Evolutionary conservation across 192 early-diverging fungal species (phyloP).

Genomic region (Gamsiella multidivaricata): DNA sequence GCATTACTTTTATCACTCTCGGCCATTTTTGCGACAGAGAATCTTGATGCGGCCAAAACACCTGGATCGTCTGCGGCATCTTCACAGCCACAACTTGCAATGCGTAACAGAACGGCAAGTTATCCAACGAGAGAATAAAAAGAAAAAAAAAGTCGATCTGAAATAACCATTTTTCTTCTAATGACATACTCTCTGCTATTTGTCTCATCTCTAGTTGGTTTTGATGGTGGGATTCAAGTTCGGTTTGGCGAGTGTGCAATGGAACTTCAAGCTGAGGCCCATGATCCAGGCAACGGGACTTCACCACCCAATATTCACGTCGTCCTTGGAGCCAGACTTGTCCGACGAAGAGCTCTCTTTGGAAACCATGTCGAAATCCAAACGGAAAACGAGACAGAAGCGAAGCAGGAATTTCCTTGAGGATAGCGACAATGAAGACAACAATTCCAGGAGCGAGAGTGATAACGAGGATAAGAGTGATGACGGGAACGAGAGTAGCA

Average conservation of each 20-base stretch:
- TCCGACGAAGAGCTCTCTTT: not conserved
- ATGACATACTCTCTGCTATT: not conserved
- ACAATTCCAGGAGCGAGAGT: not conserved
- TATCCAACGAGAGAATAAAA: not conserved
- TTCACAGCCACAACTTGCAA: slow-evolving; percentile 10
- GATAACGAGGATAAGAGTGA: not conserved
- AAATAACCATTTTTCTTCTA: not conserved
- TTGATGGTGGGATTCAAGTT: slow-evolving; percentile 33
- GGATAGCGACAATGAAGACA: slow-evolving; percentile 4
- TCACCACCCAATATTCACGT: not conserved
- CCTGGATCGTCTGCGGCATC: not conserved
- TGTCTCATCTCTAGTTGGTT: not conserved
- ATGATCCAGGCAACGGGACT: slow-evolving; percentile 5
- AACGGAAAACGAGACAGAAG: not conserved
- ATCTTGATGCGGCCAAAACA: not conserved
- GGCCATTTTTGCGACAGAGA: slow-evolving; percentile 5
- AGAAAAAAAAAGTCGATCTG: not conserved
- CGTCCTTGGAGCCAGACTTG: not conserved
- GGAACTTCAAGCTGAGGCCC: slow-evolving; percentile 43
- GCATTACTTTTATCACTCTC: slow-evolving; percentile 36
- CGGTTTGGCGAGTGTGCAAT: slow-evolving; percentile 34
- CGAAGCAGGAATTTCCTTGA: slow-evolving; percentile 7
- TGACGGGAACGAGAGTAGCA: not conserved
- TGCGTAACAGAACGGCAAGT: slow-evolving; percentile 14
- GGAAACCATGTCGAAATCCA: not conserved